Conservation (phyloP, 2,329 filamentous ascomycete genomes). For the Celoporthe dispersa region DNA sequence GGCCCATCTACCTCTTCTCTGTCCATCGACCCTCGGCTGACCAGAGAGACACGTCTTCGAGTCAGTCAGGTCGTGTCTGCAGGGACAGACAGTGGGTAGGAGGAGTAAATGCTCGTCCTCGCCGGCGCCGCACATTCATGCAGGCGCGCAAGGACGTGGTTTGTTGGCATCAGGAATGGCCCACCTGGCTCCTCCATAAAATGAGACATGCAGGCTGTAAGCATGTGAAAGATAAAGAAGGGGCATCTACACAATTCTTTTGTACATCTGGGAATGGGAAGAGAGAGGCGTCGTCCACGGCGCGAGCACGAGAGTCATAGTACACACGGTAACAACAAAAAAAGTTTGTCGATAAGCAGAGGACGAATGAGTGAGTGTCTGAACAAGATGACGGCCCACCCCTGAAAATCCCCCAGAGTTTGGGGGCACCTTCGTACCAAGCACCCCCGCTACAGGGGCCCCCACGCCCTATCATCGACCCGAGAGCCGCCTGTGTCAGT, state of each 20-base stretch:
- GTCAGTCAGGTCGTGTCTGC: background rate
- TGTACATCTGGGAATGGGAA: no score
- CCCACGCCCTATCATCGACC: background rate
- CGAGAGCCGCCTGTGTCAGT: background rate
- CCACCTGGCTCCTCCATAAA: background rate
- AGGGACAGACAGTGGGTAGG: background rate
- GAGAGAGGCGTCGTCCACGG: no score
- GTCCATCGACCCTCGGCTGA: background rate
- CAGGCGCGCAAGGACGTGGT: background rate
- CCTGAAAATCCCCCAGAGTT: background rate
- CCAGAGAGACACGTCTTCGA: background rate
- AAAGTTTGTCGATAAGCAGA: background rate
- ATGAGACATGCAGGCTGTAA: background rate
- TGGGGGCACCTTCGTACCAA: background rate
- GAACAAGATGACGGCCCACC: background rate
- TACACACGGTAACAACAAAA: background rate
- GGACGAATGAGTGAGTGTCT: background rate
- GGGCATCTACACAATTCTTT: no score
- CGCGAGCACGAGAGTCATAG: no score
- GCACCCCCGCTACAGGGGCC: background rate
- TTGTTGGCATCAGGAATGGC: background rate
- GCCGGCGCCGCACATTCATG: background rate
- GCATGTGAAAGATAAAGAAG: background rate
- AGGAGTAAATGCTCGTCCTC: background rate
- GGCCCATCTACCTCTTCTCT: no score